A percentile compares a stretch with the other conserved stretches of the same genome.
phyloP scores from a whole-genome alignment of 2,329 filamentous ascomycete species.

The Myriosclerotinia duriaeana region DNA sequence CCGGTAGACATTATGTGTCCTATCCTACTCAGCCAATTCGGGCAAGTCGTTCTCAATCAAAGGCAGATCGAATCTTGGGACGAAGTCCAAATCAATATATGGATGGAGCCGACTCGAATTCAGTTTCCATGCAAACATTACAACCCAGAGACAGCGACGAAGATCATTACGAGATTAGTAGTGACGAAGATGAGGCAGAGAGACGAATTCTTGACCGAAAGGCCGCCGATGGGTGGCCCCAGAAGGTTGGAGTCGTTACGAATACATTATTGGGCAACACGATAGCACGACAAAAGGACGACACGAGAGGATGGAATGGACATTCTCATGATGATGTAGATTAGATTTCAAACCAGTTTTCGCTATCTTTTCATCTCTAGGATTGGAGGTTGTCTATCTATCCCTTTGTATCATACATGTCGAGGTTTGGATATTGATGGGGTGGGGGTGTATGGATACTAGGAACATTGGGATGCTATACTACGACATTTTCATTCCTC shows the following conservation, averaged over 20 bases:
- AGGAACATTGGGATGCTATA: not conserved
- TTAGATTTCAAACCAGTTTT: not conserved
- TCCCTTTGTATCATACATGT: constrained; percentile 4
- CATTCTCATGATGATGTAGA: constrained; percentile 34
- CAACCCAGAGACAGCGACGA: constrained; percentile 31
- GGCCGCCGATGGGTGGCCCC: constrained; percentile 35
- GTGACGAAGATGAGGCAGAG: constrained; percentile 38
- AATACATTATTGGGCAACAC: constrained; percentile 40
- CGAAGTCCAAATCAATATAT: constrained; percentile 37
- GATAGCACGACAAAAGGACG: constrained; percentile 37
- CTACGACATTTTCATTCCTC: not conserved
- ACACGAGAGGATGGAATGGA: constrained; percentile 35
- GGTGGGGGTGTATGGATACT: not conserved
- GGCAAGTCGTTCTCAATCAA: constrained; percentile 33
- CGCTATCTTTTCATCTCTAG: not conserved
- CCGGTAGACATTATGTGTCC: constrained; percentile 38
- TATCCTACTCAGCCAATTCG: constrained; percentile 26
- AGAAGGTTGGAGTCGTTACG: constrained; percentile 38
- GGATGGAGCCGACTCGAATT: constrained; percentile 30
- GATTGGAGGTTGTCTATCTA: not conserved
- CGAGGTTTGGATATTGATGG: constrained; percentile 2
- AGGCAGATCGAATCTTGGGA: constrained; percentile 42
- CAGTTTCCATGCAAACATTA: constrained; percentile 38
- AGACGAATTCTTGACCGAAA: constrained; percentile 32
- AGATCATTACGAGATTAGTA: constrained; percentile 39